Percentiles rank a stretch among this genome's conserved stretches.
Conservation (phyloP, 148 eudicot species). For the Pharnaceum exiguum region DNA sequence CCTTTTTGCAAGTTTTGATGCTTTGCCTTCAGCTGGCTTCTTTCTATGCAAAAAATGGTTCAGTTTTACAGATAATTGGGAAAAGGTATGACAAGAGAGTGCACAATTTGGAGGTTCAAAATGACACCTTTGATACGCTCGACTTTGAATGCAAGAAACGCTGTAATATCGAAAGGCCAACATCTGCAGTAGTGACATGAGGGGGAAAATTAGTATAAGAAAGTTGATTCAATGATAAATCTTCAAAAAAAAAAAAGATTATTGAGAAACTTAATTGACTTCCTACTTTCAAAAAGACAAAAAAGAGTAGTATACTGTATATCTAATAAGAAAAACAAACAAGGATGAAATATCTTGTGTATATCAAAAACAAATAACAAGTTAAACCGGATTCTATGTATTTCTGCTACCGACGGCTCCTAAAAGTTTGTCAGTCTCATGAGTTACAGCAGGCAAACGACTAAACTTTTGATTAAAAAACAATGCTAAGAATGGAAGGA, state of each 20-base stretch:
- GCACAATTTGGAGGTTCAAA: conserved; percentile 10
- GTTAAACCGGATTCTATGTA: too few relatives aligned
- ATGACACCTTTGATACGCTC: conserved; percentile 52
- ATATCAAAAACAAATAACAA: too few relatives aligned
- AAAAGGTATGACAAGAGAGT: background rate
- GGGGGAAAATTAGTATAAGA: conserved; percentile 7
- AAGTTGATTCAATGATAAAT: background rate
- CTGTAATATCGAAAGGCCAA: conserved; percentile 84
- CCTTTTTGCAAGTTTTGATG: conserved; percentile 92
- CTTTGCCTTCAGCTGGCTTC: conserved; percentile 65
- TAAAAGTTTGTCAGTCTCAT: too few relatives aligned
- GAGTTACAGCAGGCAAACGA: background rate
- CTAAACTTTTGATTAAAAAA: background rate
- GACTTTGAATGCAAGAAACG: conserved; percentile 72
- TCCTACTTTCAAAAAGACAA: background rate
- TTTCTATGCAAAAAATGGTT: conserved; percentile 67
- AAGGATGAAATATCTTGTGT: too few relatives aligned
- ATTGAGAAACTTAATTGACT: background rate
- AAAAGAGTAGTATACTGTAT: too few relatives aligned
- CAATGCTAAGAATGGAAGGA: background rate
- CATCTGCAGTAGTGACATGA: conserved; percentile 51
- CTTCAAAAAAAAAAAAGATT: background rate
- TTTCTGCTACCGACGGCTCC: too few relatives aligned
- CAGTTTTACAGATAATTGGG: conserved; percentile 25
- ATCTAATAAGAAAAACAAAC: too few relatives aligned